Evolutionary conservation across 2,329 filamentous ascomycete species (phyloP), one percentile per base, ranked within the genome.

Genomic region (Ciborinia camelliae): DNA sequence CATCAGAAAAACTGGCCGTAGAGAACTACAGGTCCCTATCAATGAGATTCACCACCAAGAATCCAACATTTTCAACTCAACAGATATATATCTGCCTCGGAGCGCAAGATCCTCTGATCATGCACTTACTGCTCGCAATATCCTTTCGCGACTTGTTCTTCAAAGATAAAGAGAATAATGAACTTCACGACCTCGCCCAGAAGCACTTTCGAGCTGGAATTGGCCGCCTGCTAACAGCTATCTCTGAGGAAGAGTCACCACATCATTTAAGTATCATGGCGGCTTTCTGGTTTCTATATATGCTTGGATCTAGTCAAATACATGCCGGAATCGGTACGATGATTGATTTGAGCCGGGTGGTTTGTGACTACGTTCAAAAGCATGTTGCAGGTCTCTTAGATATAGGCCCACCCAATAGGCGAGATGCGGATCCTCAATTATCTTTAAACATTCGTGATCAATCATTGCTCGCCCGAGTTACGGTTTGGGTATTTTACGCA

Each of bases 231-330:
- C 23, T 63, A 23, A 45, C 35, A 28, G 50, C 61, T 23, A 63
- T 55, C 12, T 26, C 28, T 4, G 61, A 63, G 18, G 26, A 63
- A 32, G 26, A 37, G 18, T 30, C 51, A 2, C 50, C 50, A 18
- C 50, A 48, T 23, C 41, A 63, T 39, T 20, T 63, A 5, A 50
- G 61, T 30, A 30, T 63, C 1, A 57, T 50, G 50, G 39, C 37
- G 7, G 61, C 50, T n/a, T 63, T 63, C 30, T 63, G 61, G 61
- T 63, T 57, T 9, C 12, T 63, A 6, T 57, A 63, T 30, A 63
- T 63, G 61, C 30, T 63, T 10, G 41, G 43, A 35, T 63, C 61
- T 4, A 57, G 52, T 57, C 26, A 32, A 12, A 37, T 63, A 0
- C 61, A 55, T 37, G 50, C 50, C 14, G 50, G 50, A 23, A 47